These are phyloP conservation scores for Globisporangium splendens DNA, from an alignment of 352 stramenopile genomes.

Conservation along the genomic window DNA sequence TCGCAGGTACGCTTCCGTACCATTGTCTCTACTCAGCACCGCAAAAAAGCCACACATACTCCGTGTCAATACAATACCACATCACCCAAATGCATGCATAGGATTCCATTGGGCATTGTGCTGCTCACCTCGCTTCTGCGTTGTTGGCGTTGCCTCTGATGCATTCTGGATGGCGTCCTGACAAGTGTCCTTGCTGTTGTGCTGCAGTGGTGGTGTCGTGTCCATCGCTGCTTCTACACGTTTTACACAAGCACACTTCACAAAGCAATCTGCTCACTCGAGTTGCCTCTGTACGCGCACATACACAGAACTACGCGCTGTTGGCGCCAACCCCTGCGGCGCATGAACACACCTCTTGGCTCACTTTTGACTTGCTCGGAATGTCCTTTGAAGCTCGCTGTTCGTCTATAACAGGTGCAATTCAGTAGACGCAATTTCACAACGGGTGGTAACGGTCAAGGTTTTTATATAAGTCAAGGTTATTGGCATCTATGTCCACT, in stretches of 20 bases:
- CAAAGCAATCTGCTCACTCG: too few species aligned
- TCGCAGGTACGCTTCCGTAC: background rate
- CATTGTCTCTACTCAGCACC: background rate
- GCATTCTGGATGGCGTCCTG: background rate
- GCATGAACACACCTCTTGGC: background rate
- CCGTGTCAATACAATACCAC: too few species aligned
- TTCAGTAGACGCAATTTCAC: background rate
- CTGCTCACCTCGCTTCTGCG: constrained; percentile 10
- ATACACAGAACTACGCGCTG: too few species aligned
- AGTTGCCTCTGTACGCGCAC: too few species aligned
- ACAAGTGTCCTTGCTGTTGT: background rate
- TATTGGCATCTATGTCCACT: too few species aligned
- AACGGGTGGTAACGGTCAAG: background rate
- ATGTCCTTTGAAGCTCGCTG: background rate
- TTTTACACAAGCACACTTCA: background rate
- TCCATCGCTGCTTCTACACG: background rate
- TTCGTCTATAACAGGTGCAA: background rate
- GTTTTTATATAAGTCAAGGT: background rate
- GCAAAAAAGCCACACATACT: background rate
- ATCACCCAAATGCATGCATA: too few species aligned
- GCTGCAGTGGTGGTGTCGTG: background rate
- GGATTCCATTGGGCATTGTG: too few species aligned
- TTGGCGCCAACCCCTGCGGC: too few species aligned
- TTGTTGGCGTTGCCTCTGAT: background rate
- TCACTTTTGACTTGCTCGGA: background rate